Conservation (phyloP, 164 flowering plant genomes). For the Magnolia kwangsiensis region DNA sequence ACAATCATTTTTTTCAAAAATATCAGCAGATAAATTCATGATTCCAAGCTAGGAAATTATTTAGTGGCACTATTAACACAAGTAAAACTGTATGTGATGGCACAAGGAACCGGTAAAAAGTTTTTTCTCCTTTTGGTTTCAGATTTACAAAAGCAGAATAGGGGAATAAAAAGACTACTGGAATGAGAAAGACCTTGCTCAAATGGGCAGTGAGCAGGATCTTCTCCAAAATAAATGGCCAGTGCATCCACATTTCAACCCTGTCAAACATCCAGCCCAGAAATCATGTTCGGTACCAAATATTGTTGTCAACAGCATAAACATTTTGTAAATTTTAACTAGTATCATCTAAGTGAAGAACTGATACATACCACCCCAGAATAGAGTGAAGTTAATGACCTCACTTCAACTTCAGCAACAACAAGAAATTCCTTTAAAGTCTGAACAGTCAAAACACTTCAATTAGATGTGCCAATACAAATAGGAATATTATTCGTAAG, state of each 20-base stretch:
- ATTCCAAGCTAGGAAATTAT: too few species aligned
- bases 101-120: too few species aligned
- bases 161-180: too few species aligned
- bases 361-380: slow-evolving; percentile 72
- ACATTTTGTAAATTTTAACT: background rate
- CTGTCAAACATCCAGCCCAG: slow-evolving; percentile 31
- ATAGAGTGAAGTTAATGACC: slow-evolving; percentile 77
- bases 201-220: slow-evolving; percentile 86
- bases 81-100: too few species aligned
- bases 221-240: slow-evolving; percentile 93
- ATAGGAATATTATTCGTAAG: background rate
- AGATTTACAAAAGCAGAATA: background rate
- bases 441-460: slow-evolving; percentile 28
- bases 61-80: too few species aligned
- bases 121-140: background rate
- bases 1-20: too few species aligned
- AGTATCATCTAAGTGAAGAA: background rate
- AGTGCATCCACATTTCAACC: slow-evolving; percentile 91
- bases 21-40: too few species aligned
- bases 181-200: slow-evolving; percentile 68
- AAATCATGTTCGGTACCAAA: slow-evolving; percentile 1
- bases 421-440: slow-evolving; percentile 72
- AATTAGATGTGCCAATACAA: background rate
- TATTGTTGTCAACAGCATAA: background rate
- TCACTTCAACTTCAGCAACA: slow-evolving; percentile 85